Evolutionary conservation across 2,329 filamentous ascomycete genomes (phyloP).

Genomic region (Fusarium virguliforme): DNA sequence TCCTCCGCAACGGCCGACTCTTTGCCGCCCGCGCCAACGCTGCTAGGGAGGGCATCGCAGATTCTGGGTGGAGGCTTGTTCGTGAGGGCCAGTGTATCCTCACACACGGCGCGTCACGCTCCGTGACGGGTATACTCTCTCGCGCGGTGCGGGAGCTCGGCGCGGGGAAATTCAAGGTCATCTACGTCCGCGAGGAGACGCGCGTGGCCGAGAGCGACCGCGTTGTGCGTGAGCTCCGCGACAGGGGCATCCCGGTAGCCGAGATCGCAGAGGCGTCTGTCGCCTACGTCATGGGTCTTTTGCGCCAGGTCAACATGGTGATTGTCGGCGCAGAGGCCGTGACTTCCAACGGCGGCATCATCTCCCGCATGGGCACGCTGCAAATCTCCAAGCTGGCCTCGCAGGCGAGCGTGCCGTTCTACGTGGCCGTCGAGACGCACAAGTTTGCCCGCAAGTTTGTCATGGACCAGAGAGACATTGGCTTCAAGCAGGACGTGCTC

Average conservation of each 20-base stretch:
- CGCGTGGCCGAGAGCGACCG: conserved; percentile 75
- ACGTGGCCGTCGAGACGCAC: conserved; percentile 94
- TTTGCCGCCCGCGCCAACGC: conserved; percentile 92
- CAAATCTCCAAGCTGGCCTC: conserved; percentile 89
- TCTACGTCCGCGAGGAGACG: conserved; percentile 79
- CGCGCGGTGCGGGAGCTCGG: conserved; percentile 74
- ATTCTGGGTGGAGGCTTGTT: conserved; percentile 84
- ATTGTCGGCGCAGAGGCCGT: conserved; percentile 86
- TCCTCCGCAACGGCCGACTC: conserved; percentile 87
- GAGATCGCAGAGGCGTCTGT: conserved; percentile 73
- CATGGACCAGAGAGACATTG: conserved; percentile 84
- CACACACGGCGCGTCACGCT: conserved; percentile 89
- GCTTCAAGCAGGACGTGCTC: conserved; percentile 82
- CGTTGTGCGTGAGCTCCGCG: conserved; percentile 80
- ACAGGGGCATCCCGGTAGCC: conserved; percentile 85
- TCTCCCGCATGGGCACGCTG: conserved; percentile 87
- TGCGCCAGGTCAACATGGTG: conserved; percentile 75
- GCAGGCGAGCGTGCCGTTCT: conserved; percentile 80
- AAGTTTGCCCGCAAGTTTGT: conserved; percentile 95
- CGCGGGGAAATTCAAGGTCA: conserved; percentile 82
- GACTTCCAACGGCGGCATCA: conserved; percentile 93
- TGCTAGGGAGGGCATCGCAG: conserved; percentile 86
- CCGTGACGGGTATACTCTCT: conserved; percentile 83
- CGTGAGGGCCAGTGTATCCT: conserved; percentile 85
- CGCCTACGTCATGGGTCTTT: conserved; percentile 78